Evolutionary conservation across 2,329 filamentous ascomycete species (phyloP), one percentile per base, ranked within the genome.

Genomic region (Cytospora piceicola): DNA sequence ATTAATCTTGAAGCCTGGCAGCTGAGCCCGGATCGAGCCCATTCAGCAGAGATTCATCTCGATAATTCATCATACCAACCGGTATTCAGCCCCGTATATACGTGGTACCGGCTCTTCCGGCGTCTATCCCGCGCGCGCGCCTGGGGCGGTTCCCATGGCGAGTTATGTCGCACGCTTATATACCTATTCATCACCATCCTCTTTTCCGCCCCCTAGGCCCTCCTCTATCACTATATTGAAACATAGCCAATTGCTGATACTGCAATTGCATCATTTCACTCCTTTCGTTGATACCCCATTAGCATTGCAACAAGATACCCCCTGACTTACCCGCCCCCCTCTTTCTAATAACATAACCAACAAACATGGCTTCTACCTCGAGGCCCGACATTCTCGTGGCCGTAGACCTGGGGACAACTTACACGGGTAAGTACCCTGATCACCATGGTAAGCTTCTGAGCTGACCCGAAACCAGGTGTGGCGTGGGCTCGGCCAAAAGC

Each of bases 361-460:
- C 22, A 15, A 49, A 15, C 12, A 69, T 65, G 63, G 46, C 52
- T 57, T 53, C 57, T 7, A 53, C 52, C 14, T 17, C 42, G 12
- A 58, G 64, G 51, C 77, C 79, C 36, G 78, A 80, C 63, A 72
- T 82, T 15, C 71, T 79, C 12, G 77, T 82, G 24, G 77, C 80
- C 14, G 71, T 82, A 20, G 80, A 82, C 65, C 69, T 82, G 20
- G 80, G 80, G 34, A 82, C 79, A 24, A 82, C 80, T 22, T 82
- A 78, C 56, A 82, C 80, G 63, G 80, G 80, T 74, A 73, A 69
- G 64, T 61, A 11, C 17, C 34, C 8, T 2, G 27, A 22, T 17
- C 8, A 22, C 17, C 8, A 14, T 36, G 20, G 30, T 7, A 59
- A 7, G 20, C 15, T 15, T 22, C 36, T 27, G 12, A n/a, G 32